Conservation (phyloP, 257 asterid species). For the Ligustrum vulgare region DNA sequence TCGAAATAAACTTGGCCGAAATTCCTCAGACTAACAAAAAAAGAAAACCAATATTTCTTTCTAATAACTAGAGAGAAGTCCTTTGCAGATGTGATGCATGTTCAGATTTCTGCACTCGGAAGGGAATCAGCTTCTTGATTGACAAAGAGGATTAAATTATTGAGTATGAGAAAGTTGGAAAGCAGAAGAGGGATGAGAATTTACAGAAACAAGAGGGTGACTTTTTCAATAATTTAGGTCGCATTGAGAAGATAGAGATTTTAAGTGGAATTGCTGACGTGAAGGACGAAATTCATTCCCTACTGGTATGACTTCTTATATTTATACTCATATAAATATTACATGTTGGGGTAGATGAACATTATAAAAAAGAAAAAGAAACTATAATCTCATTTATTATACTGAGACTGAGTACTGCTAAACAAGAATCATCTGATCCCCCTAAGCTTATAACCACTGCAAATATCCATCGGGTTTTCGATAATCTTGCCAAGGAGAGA, state of each 20-base stretch:
- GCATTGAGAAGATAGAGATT: slow-evolving; percentile 80
- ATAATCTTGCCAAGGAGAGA: slow-evolving; percentile 73
- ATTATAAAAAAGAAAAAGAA: not conserved
- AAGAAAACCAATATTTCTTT: no score
- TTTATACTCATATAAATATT: not conserved
- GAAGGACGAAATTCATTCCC: slow-evolving; percentile 68
- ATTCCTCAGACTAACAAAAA: slow-evolving; percentile 10
- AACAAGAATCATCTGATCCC: slow-evolving; percentile 59
- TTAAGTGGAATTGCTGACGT: slow-evolving; percentile 79
- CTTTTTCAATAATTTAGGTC: slow-evolving; percentile 74
- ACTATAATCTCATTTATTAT: not conserved
- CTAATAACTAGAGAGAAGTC: no score
- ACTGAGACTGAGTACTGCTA: not conserved
- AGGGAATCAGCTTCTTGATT: no score
- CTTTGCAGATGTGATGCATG: no score
- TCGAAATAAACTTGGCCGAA: slow-evolving; percentile 50
- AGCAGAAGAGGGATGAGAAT: slow-evolving; percentile 76
- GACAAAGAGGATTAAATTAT: slow-evolving; percentile 58
- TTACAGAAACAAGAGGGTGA: slow-evolving; percentile 67
- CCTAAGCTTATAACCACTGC: slow-evolving; percentile 66
- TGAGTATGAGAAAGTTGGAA: slow-evolving; percentile 79
- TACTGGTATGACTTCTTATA: slow-evolving; percentile 55
- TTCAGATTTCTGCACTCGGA: no score
- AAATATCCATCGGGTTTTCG: slow-evolving; percentile 69
- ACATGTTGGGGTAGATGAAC: not conserved